phyloP scores from a whole-genome alignment of 352 stramenopile genomes.

The Phytophthora ohioensis region DNA sequence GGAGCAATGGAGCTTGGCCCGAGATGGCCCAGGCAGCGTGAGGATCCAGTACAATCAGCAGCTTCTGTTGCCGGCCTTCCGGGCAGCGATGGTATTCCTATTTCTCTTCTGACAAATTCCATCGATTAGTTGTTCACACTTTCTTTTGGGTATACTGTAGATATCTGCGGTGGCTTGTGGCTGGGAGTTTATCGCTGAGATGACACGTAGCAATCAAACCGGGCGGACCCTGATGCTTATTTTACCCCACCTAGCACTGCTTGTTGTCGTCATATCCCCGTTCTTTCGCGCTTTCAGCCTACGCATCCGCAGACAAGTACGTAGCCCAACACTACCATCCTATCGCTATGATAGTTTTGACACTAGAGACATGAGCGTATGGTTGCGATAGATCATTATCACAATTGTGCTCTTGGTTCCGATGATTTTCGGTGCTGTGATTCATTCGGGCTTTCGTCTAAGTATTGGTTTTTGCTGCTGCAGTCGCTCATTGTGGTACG shows the following conservation, averaged over 20 bases:
- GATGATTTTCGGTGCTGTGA: conserved; percentile 6
- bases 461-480: conserved; percentile 38
- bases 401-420: conserved; percentile 5
- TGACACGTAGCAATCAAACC: not conserved
- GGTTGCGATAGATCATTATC: conserved; percentile 6
- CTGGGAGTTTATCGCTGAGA: conserved; percentile 32
- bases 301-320: conserved; percentile 16
- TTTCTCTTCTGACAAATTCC: not conserved
- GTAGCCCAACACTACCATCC: not conserved
- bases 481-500: conserved; percentile 37
- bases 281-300: conserved; percentile 11
- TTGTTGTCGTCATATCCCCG: conserved; percentile 10
- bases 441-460: conserved; percentile 35
- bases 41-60: conserved; percentile 16
- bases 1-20: not conserved
- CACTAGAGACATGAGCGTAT: not conserved
- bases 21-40: not conserved
- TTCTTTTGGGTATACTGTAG: not conserved
- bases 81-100: conserved; percentile 14
- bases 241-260: conserved; percentile 23
- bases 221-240: conserved; percentile 12
- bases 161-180: conserved; percentile 15
- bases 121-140: not conserved
- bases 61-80: conserved; percentile 6
- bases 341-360: not conserved